Evolutionary conservation across 805 yeast genomes (phyloP), one percentile per base, ranked within the genome.

Genomic region (Suhomyces sp.): DNA sequence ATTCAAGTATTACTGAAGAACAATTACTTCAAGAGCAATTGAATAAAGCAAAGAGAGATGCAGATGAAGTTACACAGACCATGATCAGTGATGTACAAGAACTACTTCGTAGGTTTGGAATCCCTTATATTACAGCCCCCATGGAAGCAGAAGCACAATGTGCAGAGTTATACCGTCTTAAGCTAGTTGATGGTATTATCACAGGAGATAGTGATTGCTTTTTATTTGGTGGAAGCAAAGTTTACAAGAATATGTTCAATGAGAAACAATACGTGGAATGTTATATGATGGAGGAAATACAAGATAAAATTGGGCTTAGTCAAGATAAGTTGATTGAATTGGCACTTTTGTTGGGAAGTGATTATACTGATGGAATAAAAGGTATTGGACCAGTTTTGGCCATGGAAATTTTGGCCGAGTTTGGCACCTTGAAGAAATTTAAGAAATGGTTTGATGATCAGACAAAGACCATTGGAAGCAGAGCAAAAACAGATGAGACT

Each of bases 131-230:
- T 7, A 86, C 95, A 0, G 97, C 98, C 0, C 99, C 98, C 1
- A 88, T 88, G 90, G 99, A 93, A 60, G 98, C 98, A 1, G 99
- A 93, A 63, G 98, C 98, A 0, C 98, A 93, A 53, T 93, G 99
- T 63, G 96, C 96, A 0, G 86, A 83, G 45, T 61, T 93, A 5
- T 58, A 78, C 25, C 53, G 59, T n/a, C 57, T 88, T 15, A 77
- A 74, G 0, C 65, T 93, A 13, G 96, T 91, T 4, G 98, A 93
- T 58, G 99, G 98, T 0, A 83, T 93, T 5, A 81, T 93, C 16
- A 93, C 98, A 0, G 99, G 93, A 61, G 99, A 93, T 66, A 87
- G 96, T 46, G 99, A 93, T 72, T 88, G 95, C 32, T 93, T 93
- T 48, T 59, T 93, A 23, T 93, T 93, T 67, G 98, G 98, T 0